Conservation (phyloP, 805 yeast species). For the Suhomyces canberraensis region DNA sequence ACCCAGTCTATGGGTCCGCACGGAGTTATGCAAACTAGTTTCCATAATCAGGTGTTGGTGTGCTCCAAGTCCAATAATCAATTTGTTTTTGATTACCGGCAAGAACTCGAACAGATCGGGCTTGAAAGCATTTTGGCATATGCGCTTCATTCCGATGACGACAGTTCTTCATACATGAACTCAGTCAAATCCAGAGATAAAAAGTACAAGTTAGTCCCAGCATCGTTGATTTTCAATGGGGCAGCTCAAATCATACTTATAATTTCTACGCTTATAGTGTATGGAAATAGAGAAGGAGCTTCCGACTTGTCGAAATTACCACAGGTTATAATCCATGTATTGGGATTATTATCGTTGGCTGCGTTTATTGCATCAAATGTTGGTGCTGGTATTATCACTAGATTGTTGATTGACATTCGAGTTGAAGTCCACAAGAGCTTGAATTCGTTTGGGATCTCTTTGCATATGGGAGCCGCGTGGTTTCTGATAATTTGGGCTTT, state of each 20-base stretch:
- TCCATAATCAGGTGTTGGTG: constrained; percentile 20
- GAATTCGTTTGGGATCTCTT: constrained; percentile 44
- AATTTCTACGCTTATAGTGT: constrained; percentile 29
- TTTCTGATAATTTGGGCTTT: constrained; percentile 40
- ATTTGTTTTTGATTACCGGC: constrained; percentile 45
- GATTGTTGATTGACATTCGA: constrained; percentile 22
- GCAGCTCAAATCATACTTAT: constrained; percentile 28
- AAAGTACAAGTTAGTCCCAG: constrained; percentile 20
- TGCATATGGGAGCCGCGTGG: constrained; percentile 43
- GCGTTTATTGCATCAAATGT: constrained; percentile 28
- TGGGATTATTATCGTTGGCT: constrained; percentile 35
- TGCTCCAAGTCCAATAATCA: constrained; percentile 15
- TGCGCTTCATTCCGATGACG: constrained; percentile 33
- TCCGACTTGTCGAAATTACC: constrained; percentile 34
- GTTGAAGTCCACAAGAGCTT: constrained; percentile 28
- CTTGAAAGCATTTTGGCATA: constrained; percentile 46
- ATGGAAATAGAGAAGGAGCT: constrained; percentile 32
- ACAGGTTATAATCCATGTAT: constrained; percentile 27
- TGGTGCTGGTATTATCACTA: constrained; percentile 29
- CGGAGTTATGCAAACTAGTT: constrained; percentile 12
- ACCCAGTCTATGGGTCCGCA: constrained; percentile 11
- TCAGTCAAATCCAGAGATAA: constrained; percentile 14
- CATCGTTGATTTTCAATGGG: constrained; percentile 26
- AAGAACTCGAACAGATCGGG: constrained; percentile 37
- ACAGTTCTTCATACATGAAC: constrained; percentile 9